A percentile compares a stretch with the other conserved stretches of the same genome.
These are phyloP conservation scores for Pseudozyma tsukubaensis DNA, from an alignment of 1,284 basidiomycete species.

Conservation along the genomic window DNA sequence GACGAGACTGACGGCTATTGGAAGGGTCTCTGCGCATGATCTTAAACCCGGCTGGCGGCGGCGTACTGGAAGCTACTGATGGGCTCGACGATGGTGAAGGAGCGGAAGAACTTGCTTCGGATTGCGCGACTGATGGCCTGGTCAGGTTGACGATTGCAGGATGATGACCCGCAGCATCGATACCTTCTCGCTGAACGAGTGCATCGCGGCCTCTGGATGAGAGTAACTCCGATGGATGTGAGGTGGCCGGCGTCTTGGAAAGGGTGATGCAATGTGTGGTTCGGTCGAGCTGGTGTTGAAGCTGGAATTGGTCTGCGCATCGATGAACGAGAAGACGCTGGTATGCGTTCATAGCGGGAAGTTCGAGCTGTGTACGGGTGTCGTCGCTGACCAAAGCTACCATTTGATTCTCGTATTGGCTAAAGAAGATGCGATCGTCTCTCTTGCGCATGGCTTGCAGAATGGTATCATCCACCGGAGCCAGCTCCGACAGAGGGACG, in stretches of 20 bases:
- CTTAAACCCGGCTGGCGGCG: conserved; percentile 33
- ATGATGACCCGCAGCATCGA: conserved; percentile 18
- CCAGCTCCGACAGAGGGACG: neutral
- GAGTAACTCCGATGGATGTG: conserved; percentile 27
- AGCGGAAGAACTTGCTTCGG: neutral
- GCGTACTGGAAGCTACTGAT: conserved; percentile 9
- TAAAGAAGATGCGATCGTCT: conserved; percentile 57
- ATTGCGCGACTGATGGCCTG: neutral
- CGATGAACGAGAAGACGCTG: conserved; percentile 55
- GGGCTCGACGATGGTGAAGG: conserved; percentile 15
- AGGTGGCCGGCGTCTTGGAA: conserved; percentile 28
- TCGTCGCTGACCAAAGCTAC: conserved; percentile 31
- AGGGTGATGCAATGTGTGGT: conserved; percentile 52
- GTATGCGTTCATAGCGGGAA: conserved; percentile 59
- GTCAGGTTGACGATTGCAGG: conserved; percentile 6
- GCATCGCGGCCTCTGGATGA: conserved; percentile 31
- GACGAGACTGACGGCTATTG: conserved; percentile 15
- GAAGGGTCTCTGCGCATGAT: conserved; percentile 58
- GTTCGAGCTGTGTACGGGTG: conserved; percentile 28
- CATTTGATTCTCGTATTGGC: conserved; percentile 56
- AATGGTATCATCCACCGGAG: conserved; percentile 44
- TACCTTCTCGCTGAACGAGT: conserved; percentile 17
- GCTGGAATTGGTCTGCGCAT: conserved; percentile 53
- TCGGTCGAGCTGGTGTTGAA: conserved; percentile 46
- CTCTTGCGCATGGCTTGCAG: conserved; percentile 50